A percentile compares a stretch with the other conserved stretches of the same genome.
Evolutionary conservation across 352 stramenopile genomes (phyloP).

Genomic region (Phytophthora podocarpi): DNA sequence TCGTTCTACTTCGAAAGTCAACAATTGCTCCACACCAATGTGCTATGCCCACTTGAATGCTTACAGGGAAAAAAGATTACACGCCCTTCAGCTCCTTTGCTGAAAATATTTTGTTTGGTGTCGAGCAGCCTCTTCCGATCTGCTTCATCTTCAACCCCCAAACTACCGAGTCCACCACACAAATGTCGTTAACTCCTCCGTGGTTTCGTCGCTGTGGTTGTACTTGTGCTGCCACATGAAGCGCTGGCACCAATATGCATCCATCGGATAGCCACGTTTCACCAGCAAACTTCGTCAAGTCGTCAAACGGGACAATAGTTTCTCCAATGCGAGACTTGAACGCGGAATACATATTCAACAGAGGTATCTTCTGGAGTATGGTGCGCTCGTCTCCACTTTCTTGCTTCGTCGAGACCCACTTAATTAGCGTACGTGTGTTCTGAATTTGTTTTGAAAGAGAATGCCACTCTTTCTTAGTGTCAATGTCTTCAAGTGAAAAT

Average conservation of each 20-base stretch:
- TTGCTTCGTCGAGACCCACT: not conserved
- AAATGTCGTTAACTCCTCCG: not conserved
- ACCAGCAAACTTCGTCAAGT: conserved; percentile 4
- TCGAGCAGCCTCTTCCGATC: not conserved
- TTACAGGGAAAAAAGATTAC: not conserved
- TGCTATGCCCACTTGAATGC: not conserved
- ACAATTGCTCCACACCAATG: conserved; percentile 2
- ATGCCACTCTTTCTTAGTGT: conserved; percentile 1
- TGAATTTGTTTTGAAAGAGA: not conserved
- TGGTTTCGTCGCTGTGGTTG: not conserved
- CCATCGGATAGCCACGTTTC: not conserved
- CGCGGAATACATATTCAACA: conserved; percentile 3
- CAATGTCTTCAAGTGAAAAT: not conserved
- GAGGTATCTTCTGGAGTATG: not conserved
- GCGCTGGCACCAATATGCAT: not conserved
- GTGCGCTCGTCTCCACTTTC: not conserved
- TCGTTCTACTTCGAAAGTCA: not conserved
- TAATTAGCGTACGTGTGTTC: not conserved
- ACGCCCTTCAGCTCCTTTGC: not conserved
- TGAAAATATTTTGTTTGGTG: not conserved
- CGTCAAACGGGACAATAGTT: conserved; percentile 12
- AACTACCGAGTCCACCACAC: not conserved
- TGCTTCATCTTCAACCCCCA: not conserved
- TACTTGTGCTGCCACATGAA: not conserved
- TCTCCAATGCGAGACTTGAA: conserved; percentile 3